Conservation (phyloP, 805 yeast species). For the Candida chilensis region DNA sequence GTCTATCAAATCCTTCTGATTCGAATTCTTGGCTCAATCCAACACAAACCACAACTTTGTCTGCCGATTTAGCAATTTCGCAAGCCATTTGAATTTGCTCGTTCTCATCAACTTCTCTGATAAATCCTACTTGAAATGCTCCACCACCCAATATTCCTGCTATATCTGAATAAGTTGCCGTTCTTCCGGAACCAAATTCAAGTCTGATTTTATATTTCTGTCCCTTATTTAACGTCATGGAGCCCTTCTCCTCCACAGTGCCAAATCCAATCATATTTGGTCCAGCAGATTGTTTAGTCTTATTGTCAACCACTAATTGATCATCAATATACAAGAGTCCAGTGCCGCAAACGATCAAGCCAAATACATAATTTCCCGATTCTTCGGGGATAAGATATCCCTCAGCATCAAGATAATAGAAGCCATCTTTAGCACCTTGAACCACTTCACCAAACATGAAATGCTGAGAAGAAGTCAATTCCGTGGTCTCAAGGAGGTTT, state of each 20-base stretch:
- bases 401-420: conserved; percentile 34
- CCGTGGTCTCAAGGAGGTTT: conserved; percentile 16
- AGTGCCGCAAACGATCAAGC: conserved; percentile 43
- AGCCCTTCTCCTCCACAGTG: conserved; percentile 39
- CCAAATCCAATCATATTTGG: conserved; percentile 45
- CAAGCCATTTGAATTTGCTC: conserved; percentile 31
- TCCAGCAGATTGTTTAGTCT: conserved; percentile 40
- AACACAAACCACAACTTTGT: conserved; percentile 40
- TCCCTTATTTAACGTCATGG: conserved; percentile 30
- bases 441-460: too few species aligned
- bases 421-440: too few species aligned
- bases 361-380: conserved; percentile 40
- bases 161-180: too few species aligned
- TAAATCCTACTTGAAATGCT: conserved; percentile 20
- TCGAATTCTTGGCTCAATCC: conserved; percentile 53
- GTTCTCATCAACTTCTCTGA: conserved; percentile 14
- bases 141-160: too few species aligned
- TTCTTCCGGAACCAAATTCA: conserved; percentile 42
- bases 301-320: conserved; percentile 45
- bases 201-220: conserved; percentile 32
- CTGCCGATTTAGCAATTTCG: conserved; percentile 36
- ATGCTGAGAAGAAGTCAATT: conserved; percentile 8
- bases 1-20: conserved; percentile 50
- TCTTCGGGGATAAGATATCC: conserved; percentile 36
- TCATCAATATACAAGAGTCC: conserved; percentile 46